Evolutionary conservation across 352 stramenopile genomes (phyloP), one percentile per base, ranked within the genome.

Genomic region (Phytopythium montanum): DNA sequence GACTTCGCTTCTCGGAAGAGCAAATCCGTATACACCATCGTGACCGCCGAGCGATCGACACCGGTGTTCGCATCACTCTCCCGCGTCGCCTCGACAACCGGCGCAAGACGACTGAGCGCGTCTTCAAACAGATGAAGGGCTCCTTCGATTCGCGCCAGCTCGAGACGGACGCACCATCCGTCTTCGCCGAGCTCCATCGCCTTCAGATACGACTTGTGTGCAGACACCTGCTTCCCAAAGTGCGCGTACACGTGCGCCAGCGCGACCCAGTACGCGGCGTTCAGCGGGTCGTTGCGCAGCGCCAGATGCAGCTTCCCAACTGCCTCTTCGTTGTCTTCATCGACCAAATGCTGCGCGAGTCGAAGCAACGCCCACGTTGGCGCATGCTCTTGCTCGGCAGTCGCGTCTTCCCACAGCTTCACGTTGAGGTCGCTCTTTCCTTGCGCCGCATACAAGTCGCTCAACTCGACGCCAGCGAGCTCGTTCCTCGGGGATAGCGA

Each of bases 141-240:
- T 19, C 81, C 81, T 77, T 95, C 85, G 46, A 94, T 90, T 2
- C 81, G 73, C n/a, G 83, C 83, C 12, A 95, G 52, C 48, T 95
- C 82, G 56, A 73, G 87, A n/a, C 85, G 65, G 48, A 94, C 75
- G 21, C 76, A 90, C 79, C 80, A 89, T 13, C 68, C 75, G 2
- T 64, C 66, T 60, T 88, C 81, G 25, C 82, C 84, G 6, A 95
- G 62, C 29, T 90, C 77, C 18, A 94, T 84, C 0, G 86, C 79
- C 38, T 87, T 85, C 54, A 85, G 52, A 54, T 95, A 95, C 26
- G 86, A 92, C 56, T 83, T 78, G 52, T 94, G 84, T 18, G 86
- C 81, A 2, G 84, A 89, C 21, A 94, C 72, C 44, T 86, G 64
- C 52, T 93, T 92, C 26, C 75, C 79, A 54, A 95, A 95, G 29